Evolutionary conservation across 352 stramenopile genomes (phyloP).

Genomic region (Pythium sukuiense): DNA sequence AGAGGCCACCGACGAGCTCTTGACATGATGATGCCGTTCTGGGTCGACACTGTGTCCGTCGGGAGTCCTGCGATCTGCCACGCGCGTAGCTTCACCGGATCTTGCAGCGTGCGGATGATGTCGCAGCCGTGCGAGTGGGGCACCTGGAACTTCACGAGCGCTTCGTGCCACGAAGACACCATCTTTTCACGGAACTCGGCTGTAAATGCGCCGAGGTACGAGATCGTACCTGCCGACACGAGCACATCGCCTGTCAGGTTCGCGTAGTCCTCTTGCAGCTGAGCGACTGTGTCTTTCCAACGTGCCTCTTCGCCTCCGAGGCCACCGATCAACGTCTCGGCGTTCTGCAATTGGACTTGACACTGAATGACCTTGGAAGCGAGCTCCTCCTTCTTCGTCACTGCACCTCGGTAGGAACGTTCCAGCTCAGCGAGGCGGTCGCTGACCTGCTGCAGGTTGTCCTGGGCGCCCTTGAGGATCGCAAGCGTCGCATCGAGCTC

Average conservation of each 20-base stretch:
- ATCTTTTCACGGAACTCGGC: conserved; percentile 80
- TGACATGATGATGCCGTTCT: conserved; percentile 94
- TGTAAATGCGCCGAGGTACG: conserved; percentile 87
- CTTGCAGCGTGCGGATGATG: conserved; percentile 82
- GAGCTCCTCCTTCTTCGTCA: conserved; percentile 91
- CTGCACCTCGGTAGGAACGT: conserved; percentile 77
- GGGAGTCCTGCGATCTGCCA: conserved; percentile 90
- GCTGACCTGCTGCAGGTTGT: conserved; percentile 79
- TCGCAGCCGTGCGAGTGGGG: conserved; percentile 84
- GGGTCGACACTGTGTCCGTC: conserved; percentile 89
- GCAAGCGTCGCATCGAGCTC: conserved; percentile 58
- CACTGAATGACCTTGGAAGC: conserved; percentile 88
- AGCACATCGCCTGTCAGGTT: conserved; percentile 87
- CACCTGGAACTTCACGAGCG: conserved; percentile 55
- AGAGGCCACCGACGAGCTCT: conserved; percentile 83
- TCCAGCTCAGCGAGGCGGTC: conserved; percentile 85
- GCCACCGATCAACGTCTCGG: conserved; percentile 81
- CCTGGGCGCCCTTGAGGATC: conserved; percentile 52
- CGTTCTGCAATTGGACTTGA: conserved; percentile 88
- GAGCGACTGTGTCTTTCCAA: conserved; percentile 81
- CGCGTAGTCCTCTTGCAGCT: conserved; percentile 71
- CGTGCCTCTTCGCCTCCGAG: conserved; percentile 82
- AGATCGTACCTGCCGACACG: conserved; percentile 85
- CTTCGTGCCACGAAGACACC: conserved; percentile 64
- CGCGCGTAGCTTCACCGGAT: conserved; percentile 85